phyloP scores from a whole-genome alignment of 2,329 filamentous ascomycete genomes.

The Ilyonectria robusta region DNA sequence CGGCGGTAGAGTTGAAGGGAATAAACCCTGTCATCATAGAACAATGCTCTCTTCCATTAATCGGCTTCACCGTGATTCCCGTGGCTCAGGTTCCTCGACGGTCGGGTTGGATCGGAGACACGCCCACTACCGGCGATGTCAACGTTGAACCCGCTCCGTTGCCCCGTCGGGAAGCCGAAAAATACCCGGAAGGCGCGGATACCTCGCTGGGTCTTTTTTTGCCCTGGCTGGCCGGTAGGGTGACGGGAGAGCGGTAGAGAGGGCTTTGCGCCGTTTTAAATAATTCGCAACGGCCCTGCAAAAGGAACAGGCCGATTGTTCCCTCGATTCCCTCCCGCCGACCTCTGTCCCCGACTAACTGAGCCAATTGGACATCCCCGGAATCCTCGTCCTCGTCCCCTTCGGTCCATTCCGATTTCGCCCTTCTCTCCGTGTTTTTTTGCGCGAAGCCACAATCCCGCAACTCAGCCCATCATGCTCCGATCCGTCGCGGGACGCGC shows the following conservation, averaged over 20 bases:
- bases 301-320: slow-evolving; percentile 9
- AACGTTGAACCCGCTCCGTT: slow-evolving; percentile 5
- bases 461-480: slow-evolving; percentile 43
- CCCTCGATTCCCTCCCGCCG: slow-evolving; percentile 20
- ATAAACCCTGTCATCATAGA: neutral
- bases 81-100: neutral
- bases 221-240: neutral
- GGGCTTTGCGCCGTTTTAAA: neutral
- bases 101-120: slow-evolving; percentile 36
- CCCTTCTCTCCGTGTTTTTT: slow-evolving; percentile 22
- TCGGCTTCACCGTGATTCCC: neutral
- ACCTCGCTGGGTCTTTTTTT: slow-evolving; percentile 11
- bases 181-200: slow-evolving; percentile 38
- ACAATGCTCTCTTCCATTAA: neutral
- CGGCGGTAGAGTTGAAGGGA: neutral
- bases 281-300: slow-evolving; percentile 6
- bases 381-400: neutral
- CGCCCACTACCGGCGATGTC: neutral
- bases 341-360: slow-evolving; percentile 1
- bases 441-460: slow-evolving; percentile 1
- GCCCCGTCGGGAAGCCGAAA: slow-evolving; percentile 32
- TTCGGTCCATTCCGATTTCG: slow-evolving; percentile 20
- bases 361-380: slow-evolving; percentile 35
- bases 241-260: neutral
- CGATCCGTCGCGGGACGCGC: slow-evolving; percentile 47